Evolutionary conservation across 139 green algal genomes (phyloP).

Genomic region (Zygnema cylindricum): DNA sequence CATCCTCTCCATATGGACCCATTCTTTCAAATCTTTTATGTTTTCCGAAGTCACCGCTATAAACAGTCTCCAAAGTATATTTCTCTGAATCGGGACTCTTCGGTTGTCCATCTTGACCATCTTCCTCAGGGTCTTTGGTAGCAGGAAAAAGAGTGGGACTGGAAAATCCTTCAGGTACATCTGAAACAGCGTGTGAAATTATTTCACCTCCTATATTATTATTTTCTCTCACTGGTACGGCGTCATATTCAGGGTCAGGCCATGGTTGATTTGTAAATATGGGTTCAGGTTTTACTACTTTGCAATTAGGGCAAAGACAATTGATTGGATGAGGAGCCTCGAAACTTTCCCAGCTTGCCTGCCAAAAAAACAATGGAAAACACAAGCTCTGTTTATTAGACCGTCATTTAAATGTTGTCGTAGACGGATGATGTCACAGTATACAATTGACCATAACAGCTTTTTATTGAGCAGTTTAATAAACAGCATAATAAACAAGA

Average conservation of each 20-base stretch:
- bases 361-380: neutral
- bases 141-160: too few species aligned
- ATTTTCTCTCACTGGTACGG: neutral
- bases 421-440: too few species aligned
- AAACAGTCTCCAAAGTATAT: neutral
- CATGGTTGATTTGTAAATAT: too few species aligned
- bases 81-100: neutral
- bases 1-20: neutral
- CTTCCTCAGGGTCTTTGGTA: neutral
- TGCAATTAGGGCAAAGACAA: neutral
- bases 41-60: neutral
- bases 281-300: neutral
- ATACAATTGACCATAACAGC: neutral
- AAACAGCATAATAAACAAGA: neutral
- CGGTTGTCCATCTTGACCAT: neutral
- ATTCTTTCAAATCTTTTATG: neutral
- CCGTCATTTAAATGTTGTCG: too few species aligned
- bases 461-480: neutral
- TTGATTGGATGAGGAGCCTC: neutral
- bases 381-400: too few species aligned
- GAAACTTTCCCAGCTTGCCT: neutral
- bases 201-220: neutral
- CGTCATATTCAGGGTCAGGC: neutral
- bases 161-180: neutral
- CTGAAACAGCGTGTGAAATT: neutral